These are phyloP conservation scores for Cystobasidium sp. DNA, from an alignment of 1,284 basidiomycete genomes.

Conservation along the genomic window DNA sequence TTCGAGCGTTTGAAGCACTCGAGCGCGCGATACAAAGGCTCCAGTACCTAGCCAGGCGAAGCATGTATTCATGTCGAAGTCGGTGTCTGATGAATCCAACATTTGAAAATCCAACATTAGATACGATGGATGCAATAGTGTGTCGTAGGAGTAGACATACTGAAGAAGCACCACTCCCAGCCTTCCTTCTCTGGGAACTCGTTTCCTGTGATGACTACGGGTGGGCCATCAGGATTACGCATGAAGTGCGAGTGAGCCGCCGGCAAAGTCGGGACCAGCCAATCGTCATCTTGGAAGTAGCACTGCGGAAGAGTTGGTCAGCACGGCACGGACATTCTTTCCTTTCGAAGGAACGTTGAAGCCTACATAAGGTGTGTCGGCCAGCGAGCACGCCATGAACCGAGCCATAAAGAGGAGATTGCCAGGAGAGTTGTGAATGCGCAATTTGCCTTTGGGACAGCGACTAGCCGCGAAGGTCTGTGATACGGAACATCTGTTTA, in stretches of 20 bases:
- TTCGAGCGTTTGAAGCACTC: slow-evolving; percentile 48
- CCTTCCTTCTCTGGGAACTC: slow-evolving; percentile 49
- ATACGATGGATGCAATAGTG: not conserved
- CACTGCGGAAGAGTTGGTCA: slow-evolving; percentile 42
- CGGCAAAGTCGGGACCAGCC: slow-evolving; percentile 50
- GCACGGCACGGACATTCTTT: not conserved
- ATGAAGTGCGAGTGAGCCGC: slow-evolving; percentile 52
- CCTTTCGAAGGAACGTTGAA: not conserved
- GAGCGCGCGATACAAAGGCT: slow-evolving; percentile 48
- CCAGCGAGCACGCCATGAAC: slow-evolving; percentile 52
- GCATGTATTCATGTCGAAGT: slow-evolving; percentile 51
- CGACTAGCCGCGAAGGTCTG: slow-evolving; percentile 47
- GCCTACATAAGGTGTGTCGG: slow-evolving; percentile 44
- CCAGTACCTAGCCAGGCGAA: slow-evolving; percentile 55
- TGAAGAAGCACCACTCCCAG: slow-evolving; percentile 54
- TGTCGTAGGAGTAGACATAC: slow-evolving; percentile 18
- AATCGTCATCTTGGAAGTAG: slow-evolving; percentile 56
- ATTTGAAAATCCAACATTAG: not conserved
- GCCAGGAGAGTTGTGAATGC: slow-evolving; percentile 51
- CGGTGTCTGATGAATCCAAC: slow-evolving; percentile 6
- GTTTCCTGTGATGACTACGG: slow-evolving; percentile 47
- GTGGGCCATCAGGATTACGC: slow-evolving; percentile 48
- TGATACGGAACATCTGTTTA: no score
- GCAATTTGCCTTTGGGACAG: slow-evolving; percentile 49
- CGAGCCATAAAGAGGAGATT: slow-evolving; percentile 53